Percentiles rank a stretch among this genome's conserved stretches.
phyloP scores from a whole-genome alignment of 768 basidiomycete species.

The Steccherinum ochraceum region DNA sequence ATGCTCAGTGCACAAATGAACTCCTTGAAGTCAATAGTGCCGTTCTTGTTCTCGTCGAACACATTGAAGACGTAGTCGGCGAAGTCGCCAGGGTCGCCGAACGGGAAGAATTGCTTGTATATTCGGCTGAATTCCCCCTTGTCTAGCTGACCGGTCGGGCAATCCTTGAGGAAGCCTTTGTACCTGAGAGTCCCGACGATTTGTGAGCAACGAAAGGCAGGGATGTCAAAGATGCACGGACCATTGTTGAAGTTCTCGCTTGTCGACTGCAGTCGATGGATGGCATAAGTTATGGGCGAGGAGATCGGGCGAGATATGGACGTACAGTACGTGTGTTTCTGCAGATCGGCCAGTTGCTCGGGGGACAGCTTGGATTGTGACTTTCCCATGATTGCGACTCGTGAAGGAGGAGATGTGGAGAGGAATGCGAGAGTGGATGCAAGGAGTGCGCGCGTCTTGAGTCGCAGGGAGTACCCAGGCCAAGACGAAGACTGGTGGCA shows the following conservation, averaged over 20 bases:
- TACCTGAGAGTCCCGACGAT: conserved; percentile 53
- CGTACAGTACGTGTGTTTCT: conserved; percentile 97
- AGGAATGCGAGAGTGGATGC: too few species aligned
- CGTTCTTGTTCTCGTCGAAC: conserved; percentile 91
- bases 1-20: conserved; percentile 98
- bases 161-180: conserved; percentile 99
- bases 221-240: conserved; percentile 23
- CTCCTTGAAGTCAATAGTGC: conserved; percentile 98
- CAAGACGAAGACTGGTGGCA: too few species aligned
- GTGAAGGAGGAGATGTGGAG: conserved; percentile 1
- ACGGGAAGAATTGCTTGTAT: conserved; percentile 99
- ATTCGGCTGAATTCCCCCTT: conserved; percentile 94
- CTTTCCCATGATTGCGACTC: conserved; percentile 79
- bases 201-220: background rate
- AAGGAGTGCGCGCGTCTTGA: too few species aligned
- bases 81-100: conserved; percentile 95
- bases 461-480: too few species aligned
- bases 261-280: conserved; percentile 60
- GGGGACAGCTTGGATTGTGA: conserved; percentile 92
- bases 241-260: conserved; percentile 97
- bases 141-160: conserved; percentile 94
- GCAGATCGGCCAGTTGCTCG: conserved; percentile 90
- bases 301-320: conserved; percentile 12
- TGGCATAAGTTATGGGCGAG: conserved; percentile 13
- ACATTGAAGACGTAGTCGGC: conserved; percentile 99